Conservation (phyloP, 495 filamentous ascomycete species). For the Cercophora newfieldiana region DNA sequence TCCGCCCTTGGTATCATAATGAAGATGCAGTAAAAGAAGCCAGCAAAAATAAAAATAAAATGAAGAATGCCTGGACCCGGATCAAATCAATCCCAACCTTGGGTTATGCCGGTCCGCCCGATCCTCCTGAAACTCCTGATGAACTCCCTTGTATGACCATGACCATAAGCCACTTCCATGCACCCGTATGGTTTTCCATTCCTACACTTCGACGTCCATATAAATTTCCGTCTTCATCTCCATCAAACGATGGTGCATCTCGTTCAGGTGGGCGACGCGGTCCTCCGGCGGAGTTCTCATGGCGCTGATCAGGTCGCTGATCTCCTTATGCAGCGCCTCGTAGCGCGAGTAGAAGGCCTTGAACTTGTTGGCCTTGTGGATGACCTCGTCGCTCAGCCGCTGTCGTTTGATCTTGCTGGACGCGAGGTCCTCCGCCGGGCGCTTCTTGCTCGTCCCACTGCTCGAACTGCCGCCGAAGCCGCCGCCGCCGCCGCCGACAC, state of each 20-base stretch:
- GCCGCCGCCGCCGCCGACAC: slow-evolving; percentile 18
- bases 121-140: not conserved
- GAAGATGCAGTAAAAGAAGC: slow-evolving; percentile 2
- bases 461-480: slow-evolving; percentile 19
- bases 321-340: slow-evolving; percentile 58
- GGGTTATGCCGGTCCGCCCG: not conserved
- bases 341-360: slow-evolving; percentile 65
- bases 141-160: not conserved
- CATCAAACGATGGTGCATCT: slow-evolving; percentile 61
- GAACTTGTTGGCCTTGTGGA: slow-evolving; percentile 62
- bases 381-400: slow-evolving; percentile 36
- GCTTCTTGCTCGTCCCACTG: slow-evolving; percentile 37
- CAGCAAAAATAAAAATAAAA: not conserved
- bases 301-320: slow-evolving; percentile 51
- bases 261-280: slow-evolving; percentile 57
- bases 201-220: slow-evolving; percentile 31
- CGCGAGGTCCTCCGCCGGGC: slow-evolving; percentile 32
- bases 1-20: slow-evolving; percentile 7
- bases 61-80: not conserved
- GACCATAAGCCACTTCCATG: not conserved
- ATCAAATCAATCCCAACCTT: not conserved
- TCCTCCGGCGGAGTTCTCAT: slow-evolving; percentile 52
- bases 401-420: slow-evolving; percentile 38
- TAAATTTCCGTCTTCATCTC: slow-evolving; percentile 70
- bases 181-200: not conserved